phyloP scores from a whole-genome alignment of 768 basidiomycete genomes.

The Rhodotorula diobovata region DNA sequence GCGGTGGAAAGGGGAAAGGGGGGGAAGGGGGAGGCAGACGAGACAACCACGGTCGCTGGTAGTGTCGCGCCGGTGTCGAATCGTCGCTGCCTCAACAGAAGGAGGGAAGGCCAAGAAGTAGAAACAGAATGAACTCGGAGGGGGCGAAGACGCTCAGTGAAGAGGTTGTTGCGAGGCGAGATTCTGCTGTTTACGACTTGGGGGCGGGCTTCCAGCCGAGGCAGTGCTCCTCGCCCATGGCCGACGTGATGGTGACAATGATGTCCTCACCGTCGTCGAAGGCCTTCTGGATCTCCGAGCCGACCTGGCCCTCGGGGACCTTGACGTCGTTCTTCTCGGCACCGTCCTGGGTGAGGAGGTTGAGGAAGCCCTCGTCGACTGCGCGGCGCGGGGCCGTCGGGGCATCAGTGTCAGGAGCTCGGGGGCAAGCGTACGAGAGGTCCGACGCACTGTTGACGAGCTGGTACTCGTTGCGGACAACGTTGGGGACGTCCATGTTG shows the following conservation, averaged over 20 bases:
- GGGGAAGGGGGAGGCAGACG: too few species aligned
- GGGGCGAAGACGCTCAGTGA: too few species aligned
- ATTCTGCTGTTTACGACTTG: conserved; percentile 49
- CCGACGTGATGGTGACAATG: conserved; percentile 63
- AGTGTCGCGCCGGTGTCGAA: background rate
- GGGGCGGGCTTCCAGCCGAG: conserved; percentile 87
- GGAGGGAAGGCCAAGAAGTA: too few species aligned
- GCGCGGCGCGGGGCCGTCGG: conserved; percentile 62
- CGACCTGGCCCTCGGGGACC: conserved; percentile 79
- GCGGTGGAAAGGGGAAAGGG: too few species aligned
- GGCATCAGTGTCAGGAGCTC: background rate
- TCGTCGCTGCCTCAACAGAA: background rate
- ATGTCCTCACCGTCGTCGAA: conserved; percentile 83
- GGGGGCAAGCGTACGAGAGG: background rate
- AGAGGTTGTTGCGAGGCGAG: background rate
- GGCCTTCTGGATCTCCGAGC: conserved; percentile 60
- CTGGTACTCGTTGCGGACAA: conserved; percentile 80
- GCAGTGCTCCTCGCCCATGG: conserved; percentile 67
- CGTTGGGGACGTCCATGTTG: conserved; percentile 99
- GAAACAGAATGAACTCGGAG: background rate
- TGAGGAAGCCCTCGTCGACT: conserved; percentile 91
- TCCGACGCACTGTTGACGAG: conserved; percentile 55
- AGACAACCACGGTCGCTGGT: too few species aligned
- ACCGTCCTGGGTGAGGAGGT: conserved; percentile 81
- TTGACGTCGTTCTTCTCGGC: conserved; percentile 71